Conservation (phyloP, 2,329 filamentous ascomycete species). For the Paramyrothecium sp. region DNA sequence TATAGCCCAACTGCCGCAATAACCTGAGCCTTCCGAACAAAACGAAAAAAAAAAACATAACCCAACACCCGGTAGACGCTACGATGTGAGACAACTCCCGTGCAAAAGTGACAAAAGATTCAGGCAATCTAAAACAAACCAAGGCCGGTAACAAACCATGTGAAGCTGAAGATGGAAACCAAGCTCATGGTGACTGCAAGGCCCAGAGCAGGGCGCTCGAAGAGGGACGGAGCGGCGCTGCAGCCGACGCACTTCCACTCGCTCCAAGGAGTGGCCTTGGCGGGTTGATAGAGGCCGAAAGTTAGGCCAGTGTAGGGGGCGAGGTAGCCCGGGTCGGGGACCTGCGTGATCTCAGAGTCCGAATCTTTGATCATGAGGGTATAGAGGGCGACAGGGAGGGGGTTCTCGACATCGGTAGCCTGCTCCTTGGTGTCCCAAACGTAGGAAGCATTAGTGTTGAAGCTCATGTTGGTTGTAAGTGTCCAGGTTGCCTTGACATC, state of each 20-base stretch:
- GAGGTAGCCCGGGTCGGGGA: conserved; percentile 55
- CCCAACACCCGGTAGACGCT: neutral
- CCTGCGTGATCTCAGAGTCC: conserved; percentile 47
- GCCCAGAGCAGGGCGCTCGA: conserved; percentile 46
- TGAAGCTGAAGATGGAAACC: conserved; percentile 59
- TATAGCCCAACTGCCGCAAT: conserved; percentile 8
- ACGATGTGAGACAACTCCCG: neutral
- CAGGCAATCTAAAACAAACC: conserved; percentile 26
- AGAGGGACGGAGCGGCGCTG: conserved; percentile 46
- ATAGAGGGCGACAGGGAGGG: conserved; percentile 54
- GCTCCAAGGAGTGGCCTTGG: conserved; percentile 41
- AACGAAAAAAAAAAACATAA: neutral
- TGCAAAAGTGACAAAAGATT: neutral
- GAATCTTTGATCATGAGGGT: conserved; percentile 63
- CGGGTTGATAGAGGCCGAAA: conserved; percentile 56
- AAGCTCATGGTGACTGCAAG: conserved; percentile 54
- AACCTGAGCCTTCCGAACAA: neutral
- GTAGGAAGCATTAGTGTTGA: conserved; percentile 46
- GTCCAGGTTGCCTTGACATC: conserved; percentile 54
- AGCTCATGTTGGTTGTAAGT: conserved; percentile 63
- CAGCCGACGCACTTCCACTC: conserved; percentile 59
- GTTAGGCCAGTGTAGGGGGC: conserved; percentile 44
- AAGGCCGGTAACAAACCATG: conserved; percentile 61
- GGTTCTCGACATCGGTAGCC: conserved; percentile 40
- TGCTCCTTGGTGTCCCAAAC: conserved; percentile 59